Base-by-base conservation (phyloP, 352 stramenopile species). In the Globisporangium nodosum region DNA sequence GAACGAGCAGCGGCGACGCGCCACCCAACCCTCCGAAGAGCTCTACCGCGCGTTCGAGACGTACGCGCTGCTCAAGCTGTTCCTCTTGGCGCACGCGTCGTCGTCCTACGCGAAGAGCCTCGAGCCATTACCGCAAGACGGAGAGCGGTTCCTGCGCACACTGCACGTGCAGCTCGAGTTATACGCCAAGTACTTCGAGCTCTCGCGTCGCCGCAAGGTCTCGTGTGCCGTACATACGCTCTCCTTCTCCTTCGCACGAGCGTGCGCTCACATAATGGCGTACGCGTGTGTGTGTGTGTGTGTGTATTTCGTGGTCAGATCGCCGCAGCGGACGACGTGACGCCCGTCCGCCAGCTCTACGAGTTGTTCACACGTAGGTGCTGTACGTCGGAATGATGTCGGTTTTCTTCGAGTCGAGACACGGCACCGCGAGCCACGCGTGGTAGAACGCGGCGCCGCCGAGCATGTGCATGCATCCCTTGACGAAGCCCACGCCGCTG, bases 331-430 rank as follows among this genome's bases (percentile, higher is more conserved):
- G 57, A 39, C 0, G 74, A 81, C n/a, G 35, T 75, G 2, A 52
- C 67, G 43, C 62, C 71, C 7, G 60, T 83, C 27, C 47, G 64
- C 47, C 63, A 67, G 49, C 62, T 79, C 64, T 83, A 81, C 58
- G 50, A 60, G 30, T 58, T 67, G 31, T 81, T 81, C 54, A 89
- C 48, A 89, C 52, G 58, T 74, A 85, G 45, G 59, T 73, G 45
- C 71, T 81, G 65, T 92, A 83, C 2, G 71, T 85, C 3, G 77
- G 79, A 49, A 90, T 89, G 24, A 90, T 68, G 52, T 92, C 82
- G 31, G 81, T 85, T 66, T 92, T 92, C 66, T 92, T 92, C 16
- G 82, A 90, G 64, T 92, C 82, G 47, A 92, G 70, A 48, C 82
- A 92, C 21, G 82, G 77, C 18, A 90, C 79, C 12, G 76, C 74